Conservation (phyloP, 1,284 basidiomycete species). For the Tilletia setariae region DNA sequence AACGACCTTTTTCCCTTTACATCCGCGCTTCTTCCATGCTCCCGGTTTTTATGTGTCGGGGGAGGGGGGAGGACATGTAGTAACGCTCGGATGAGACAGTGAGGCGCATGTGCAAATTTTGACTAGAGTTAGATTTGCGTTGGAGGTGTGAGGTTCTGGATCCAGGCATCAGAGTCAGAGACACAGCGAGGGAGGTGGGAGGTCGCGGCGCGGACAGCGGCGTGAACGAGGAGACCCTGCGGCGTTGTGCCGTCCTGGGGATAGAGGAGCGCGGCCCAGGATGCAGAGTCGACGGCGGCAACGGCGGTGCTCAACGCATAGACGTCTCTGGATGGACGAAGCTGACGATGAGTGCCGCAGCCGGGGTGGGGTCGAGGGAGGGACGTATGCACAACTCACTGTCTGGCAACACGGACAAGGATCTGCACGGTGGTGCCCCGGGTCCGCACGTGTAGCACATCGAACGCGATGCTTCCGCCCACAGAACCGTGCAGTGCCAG, state of each 20-base stretch:
- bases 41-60: too few species aligned
- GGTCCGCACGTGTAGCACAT: neutral
- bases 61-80: too few species aligned
- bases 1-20: too few species aligned
- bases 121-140: too few species aligned
- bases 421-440: neutral
- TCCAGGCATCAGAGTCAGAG: neutral
- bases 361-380: neutral
- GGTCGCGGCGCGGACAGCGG: neutral
- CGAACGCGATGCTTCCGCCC: neutral
- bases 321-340: neutral
- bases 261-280: slow-evolving; percentile 1
- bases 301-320: neutral
- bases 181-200: neutral
- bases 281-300: neutral
- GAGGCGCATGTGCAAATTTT: too few species aligned
- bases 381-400: neutral
- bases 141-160: neutral
- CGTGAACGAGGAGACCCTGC: too few species aligned
- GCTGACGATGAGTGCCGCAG: too few species aligned
- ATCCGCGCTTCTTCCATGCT: too few species aligned
- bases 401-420: neutral
- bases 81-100: too few species aligned
- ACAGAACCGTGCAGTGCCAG: neutral
- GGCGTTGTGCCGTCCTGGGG: too few species aligned